Evolutionary conservation across 139 green algal species (phyloP).

Genomic region (Volvox reticuliferus): DNA sequence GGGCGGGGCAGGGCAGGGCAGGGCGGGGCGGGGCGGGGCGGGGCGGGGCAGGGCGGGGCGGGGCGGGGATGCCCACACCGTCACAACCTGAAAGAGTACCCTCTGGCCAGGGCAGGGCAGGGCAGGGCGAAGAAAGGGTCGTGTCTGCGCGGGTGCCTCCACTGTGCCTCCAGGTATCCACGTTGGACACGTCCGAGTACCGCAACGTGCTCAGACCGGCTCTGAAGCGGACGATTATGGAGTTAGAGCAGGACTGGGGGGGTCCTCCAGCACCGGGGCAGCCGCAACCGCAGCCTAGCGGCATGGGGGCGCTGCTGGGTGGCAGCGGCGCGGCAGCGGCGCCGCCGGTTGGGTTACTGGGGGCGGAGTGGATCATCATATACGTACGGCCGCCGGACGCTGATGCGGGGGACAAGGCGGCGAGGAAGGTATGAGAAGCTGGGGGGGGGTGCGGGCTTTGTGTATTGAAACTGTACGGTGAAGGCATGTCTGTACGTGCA

Average conservation of each 20-base stretch:
- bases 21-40: too few relatives aligned
- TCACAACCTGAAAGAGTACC: too few relatives aligned
- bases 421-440: constrained; percentile 38
- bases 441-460: neutral
- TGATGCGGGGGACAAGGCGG: constrained; percentile 58
- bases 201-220: constrained; percentile 15
- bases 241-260: constrained; percentile 72
- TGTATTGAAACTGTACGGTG: too few relatives aligned
- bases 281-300: constrained; percentile 6
- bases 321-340: neutral
- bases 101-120: too few relatives aligned
- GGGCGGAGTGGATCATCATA: constrained; percentile 75
- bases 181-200: constrained; percentile 84
- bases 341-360: constrained; percentile 1
- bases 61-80: too few relatives aligned
- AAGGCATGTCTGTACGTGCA: too few relatives aligned
- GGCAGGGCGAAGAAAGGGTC: too few relatives aligned
- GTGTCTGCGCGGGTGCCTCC: too few relatives aligned
- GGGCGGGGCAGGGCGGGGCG: too few relatives aligned
- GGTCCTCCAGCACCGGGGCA: constrained; percentile 6
- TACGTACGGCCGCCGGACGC: constrained; percentile 74
- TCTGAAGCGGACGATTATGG: constrained; percentile 52
- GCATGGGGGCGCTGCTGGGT: constrained; percentile 12
- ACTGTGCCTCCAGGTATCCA: constrained; percentile 63
- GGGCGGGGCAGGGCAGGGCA: too few relatives aligned